phyloP scores from a whole-genome alignment of 2,329 filamentous ascomycete genomes.

The Xylariaceae sp. region DNA sequence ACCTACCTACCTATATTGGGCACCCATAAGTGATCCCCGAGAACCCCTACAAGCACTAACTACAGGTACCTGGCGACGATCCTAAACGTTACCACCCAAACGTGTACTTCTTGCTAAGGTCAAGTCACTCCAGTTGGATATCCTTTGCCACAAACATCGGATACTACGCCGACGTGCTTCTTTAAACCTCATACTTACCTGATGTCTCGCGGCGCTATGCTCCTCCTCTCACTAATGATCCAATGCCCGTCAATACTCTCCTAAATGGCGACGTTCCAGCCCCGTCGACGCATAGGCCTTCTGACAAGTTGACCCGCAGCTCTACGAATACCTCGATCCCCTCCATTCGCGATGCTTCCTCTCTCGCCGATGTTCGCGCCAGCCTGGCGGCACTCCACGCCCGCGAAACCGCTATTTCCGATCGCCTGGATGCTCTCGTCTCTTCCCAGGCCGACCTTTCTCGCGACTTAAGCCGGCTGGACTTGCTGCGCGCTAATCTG shows the following conservation, averaged over 20 bases:
- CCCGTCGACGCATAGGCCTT: slow-evolving; percentile 20
- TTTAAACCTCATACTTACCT: slow-evolving; percentile 18
- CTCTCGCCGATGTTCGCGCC: slow-evolving; percentile 71
- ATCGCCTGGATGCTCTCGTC: slow-evolving; percentile 68
- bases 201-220: slow-evolving; percentile 31
- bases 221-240: slow-evolving; percentile 26
- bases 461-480: slow-evolving; percentile 79
- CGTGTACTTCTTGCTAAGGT: too few relatives aligned
- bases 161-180: neutral
- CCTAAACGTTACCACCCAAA: neutral
- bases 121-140: too few relatives aligned
- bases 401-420: slow-evolving; percentile 69
- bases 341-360: slow-evolving; percentile 63
- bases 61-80: neutral
- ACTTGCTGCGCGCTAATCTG: slow-evolving; percentile 81
- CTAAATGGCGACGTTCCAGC: slow-evolving; percentile 33
- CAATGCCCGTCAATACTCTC: slow-evolving; percentile 34
- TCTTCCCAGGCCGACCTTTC: slow-evolving; percentile 81
- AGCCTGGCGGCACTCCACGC: slow-evolving; percentile 69
- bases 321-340: slow-evolving; percentile 16
- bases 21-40: too few relatives aligned
- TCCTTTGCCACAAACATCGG: neutral
- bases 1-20: too few relatives aligned
- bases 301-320: slow-evolving; percentile 27
- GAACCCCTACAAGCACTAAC: too few relatives aligned